Conservation (phyloP, 352 stramenopile genomes). For the Phytophthora agathidicida region DNA sequence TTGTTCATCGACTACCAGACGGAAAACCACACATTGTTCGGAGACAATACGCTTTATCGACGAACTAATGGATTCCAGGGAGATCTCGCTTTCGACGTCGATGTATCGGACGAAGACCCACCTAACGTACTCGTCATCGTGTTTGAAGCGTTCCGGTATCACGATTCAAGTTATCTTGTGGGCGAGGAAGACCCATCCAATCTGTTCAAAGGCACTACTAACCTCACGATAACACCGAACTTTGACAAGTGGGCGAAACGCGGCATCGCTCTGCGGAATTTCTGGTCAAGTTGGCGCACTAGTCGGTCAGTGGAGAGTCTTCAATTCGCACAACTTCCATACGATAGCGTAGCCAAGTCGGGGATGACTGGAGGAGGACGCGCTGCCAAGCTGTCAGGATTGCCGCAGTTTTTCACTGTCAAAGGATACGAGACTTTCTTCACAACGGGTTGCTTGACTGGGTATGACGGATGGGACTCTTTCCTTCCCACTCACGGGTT, state of each 20-base stretch:
- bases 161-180: conserved; percentile 50
- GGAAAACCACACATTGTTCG: conserved; percentile 43
- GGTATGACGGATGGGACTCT: conserved; percentile 50
- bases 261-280: conserved; percentile 2
- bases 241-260: conserved; percentile 49
- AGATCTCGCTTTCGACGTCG: conserved; percentile 42
- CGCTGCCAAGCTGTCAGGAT: conserved; percentile 32
- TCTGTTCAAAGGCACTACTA: conserved; percentile 23
- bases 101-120: conserved; percentile 27
- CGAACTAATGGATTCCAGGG: conserved; percentile 43
- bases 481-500: conserved; percentile 60
- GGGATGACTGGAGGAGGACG: conserved; percentile 37
- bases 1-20: conserved; percentile 30
- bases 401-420: conserved; percentile 54
- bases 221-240: conserved; percentile 37
- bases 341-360: conserved; percentile 37
- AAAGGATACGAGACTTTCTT: conserved; percentile 60
- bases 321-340: conserved; percentile 55
- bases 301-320: conserved; percentile 63
- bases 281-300: conserved; percentile 62
- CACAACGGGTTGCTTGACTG: conserved; percentile 41
- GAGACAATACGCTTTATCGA: conserved; percentile 36
- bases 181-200: conserved; percentile 39
- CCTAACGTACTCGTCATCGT: conserved; percentile 52
- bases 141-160: conserved; percentile 52